Evolutionary conservation across 495 filamentous ascomycete species (phyloP), one percentile per base, ranked within the genome.

Genomic region (Annulohypoxylon bovei): DNA sequence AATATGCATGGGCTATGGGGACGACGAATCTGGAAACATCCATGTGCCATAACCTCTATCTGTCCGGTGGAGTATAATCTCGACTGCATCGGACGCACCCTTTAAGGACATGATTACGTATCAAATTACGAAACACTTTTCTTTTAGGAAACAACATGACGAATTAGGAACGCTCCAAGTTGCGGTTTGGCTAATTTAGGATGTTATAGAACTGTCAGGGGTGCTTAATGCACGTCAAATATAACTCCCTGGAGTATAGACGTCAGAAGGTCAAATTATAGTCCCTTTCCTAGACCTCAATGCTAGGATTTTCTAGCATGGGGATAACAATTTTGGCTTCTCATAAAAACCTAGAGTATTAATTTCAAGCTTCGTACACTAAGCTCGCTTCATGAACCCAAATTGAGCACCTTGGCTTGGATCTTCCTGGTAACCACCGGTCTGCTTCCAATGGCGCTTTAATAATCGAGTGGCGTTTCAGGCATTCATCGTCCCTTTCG

Each of bases 121-220:
- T 30, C 6, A 33, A 62, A 58, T 67, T 63, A 67, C 57, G 64
- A 72, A 62, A 63, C 8, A 20, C 16, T n/a, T 59, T 59, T 62
- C 49, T 39, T 67, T 72, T 61, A 20, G 59, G 69, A 59, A 11
- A 49, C 18, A 12, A 6, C 32, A 39, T 42, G 27, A 44, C 69
- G 27, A 52, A 72, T 68, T 67, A 2, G 69, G 69, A 67, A 56
- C 18, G 12, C 33, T 50, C 46, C 47, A 56, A 28, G 20, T 22
- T 22, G 12, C 11, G 11, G 7, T 8, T 6, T 47, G 47, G 39
- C 42, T 35, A 39, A 4, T 66, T 62, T 12, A 61, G 57, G 25
- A 18, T 42, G 16, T 56, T 59, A 63, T 64, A 33, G n/a, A 28
- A 37, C 23, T 59, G 3, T 25, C 50, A 46, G 25, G 33, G 22